These are phyloP conservation scores for Backusella parvicylindrica DNA, from an alignment of 192 early-diverging fungal genomes.

Conservation along the genomic window DNA sequence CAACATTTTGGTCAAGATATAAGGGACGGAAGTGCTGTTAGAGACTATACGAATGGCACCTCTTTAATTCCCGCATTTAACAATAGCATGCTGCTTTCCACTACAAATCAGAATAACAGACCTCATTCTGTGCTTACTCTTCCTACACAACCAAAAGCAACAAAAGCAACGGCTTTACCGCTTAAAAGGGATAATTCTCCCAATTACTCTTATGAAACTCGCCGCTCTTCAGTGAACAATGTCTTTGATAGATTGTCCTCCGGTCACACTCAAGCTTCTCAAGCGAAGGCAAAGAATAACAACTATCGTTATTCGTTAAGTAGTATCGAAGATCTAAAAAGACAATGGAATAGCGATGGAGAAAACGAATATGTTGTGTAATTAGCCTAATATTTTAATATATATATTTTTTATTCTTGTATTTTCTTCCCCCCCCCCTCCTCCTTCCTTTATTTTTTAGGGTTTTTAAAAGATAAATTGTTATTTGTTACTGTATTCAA, in stretches of 20 bases:
- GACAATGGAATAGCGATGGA: neutral
- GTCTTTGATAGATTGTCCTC: conserved; percentile 25
- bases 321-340: neutral
- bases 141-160: neutral
- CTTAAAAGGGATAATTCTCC: neutral
- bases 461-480: neutral
- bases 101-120: neutral
- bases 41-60: neutral
- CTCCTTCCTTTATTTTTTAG: neutral
- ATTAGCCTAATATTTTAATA: neutral
- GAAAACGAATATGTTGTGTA: neutral
- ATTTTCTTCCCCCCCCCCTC: neutral
- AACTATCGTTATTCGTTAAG: neutral
- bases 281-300: conserved; percentile 1
- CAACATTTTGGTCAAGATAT: neutral
- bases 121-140: neutral
- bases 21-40: neutral
- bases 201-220: neutral
- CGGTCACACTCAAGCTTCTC: conserved; percentile 20
- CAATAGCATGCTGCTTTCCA: neutral
- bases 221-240: neutral
- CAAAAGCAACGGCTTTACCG: neutral
- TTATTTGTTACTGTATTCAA: neutral
- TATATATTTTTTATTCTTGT: neutral
- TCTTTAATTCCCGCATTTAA: neutral